These are phyloP conservation scores for Elsinoe ampelina DNA, from an alignment of 2,329 filamentous ascomycete genomes.

Conservation along the genomic window DNA sequence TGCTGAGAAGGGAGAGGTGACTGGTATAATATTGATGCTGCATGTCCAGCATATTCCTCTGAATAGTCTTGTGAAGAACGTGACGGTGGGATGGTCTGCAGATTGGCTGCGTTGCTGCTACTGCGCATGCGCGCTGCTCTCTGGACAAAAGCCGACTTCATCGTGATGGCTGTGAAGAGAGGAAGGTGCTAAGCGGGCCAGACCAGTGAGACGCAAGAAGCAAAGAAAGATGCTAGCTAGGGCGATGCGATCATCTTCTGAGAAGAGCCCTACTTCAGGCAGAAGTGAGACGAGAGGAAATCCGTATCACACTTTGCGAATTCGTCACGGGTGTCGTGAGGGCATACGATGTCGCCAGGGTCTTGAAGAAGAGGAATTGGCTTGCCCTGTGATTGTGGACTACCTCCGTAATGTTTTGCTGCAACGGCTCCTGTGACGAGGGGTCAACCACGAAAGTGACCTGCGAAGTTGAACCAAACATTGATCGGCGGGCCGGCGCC, in stretches of 20 bases:
- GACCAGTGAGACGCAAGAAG: background rate
- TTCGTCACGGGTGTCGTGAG: background rate
- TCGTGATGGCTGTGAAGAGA: background rate
- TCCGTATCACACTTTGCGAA: background rate
- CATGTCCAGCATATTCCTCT: constrained; percentile 38
- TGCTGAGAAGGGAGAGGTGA: constrained; percentile 42
- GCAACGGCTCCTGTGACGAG: constrained; percentile 8
- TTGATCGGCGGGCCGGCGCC: constrained; percentile 2
- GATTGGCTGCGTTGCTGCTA: constrained; percentile 27
- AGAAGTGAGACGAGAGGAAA: background rate
- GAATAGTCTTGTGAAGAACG: constrained; percentile 40
- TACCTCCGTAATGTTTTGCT: constrained; percentile 12
- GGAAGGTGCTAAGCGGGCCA: background rate
- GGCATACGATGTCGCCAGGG: background rate
- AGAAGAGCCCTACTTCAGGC: background rate
- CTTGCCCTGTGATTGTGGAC: background rate
- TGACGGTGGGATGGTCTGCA: constrained; percentile 39
- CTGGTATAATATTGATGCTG: constrained; percentile 46
- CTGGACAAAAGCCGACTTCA: constrained; percentile 16
- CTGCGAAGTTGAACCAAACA: background rate
- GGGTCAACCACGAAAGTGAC: background rate
- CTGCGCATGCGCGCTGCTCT: constrained; percentile 23
- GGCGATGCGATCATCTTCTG: background rate
- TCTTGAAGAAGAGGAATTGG: background rate
- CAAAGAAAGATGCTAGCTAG: background rate